phyloP scores from a whole-genome alignment of 495 filamentous ascomycete genomes.

The Daldinia caldariorum region DNA sequence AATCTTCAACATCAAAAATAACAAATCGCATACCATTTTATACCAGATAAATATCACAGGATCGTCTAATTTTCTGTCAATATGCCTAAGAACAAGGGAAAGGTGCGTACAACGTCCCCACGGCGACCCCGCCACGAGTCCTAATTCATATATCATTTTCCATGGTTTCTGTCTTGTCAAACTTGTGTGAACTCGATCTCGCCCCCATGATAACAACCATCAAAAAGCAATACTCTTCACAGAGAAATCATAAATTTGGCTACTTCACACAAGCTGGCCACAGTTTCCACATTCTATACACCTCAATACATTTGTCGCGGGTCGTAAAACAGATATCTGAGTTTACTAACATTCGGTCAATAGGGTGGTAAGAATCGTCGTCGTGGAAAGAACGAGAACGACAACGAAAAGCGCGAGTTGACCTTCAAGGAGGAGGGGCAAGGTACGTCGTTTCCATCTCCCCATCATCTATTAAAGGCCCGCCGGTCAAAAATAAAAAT shows the following conservation, averaged over 20 bases:
- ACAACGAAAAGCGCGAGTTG: slow-evolving; percentile 97
- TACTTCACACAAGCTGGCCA: slow-evolving; percentile 4
- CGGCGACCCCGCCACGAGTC: slow-evolving; percentile 2
- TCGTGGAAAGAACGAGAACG: slow-evolving; percentile 99
- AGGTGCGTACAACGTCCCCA: slow-evolving; percentile 65
- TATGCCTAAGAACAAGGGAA: slow-evolving; percentile 99
- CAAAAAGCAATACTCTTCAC: not conserved
- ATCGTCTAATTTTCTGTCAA: slow-evolving; percentile 46
- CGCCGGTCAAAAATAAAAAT: not conserved
- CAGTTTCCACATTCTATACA: slow-evolving; percentile 12
- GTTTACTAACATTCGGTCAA: slow-evolving; percentile 39
- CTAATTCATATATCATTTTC: slow-evolving; percentile 4
- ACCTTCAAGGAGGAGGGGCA: slow-evolving; percentile 99
- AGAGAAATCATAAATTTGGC: slow-evolving; percentile 4
- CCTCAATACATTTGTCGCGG: slow-evolving; percentile 7
- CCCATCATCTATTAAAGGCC: not conserved
- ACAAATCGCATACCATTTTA: slow-evolving; percentile 1
- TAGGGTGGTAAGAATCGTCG: slow-evolving; percentile 98
- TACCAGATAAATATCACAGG: not conserved
- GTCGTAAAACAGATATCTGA: slow-evolving; percentile 7
- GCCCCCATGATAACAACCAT: not conserved
- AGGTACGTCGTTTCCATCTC: slow-evolving; percentile 58
- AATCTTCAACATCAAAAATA: slow-evolving; percentile 6
- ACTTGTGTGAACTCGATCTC: slow-evolving; percentile 10
- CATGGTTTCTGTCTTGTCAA: slow-evolving; percentile 15